Percentiles rank a stretch among this genome's conserved stretches.
phyloP scores from a whole-genome alignment of 2,329 filamentous ascomycete species.

The Ophiostoma novo-ulmi region DNA sequence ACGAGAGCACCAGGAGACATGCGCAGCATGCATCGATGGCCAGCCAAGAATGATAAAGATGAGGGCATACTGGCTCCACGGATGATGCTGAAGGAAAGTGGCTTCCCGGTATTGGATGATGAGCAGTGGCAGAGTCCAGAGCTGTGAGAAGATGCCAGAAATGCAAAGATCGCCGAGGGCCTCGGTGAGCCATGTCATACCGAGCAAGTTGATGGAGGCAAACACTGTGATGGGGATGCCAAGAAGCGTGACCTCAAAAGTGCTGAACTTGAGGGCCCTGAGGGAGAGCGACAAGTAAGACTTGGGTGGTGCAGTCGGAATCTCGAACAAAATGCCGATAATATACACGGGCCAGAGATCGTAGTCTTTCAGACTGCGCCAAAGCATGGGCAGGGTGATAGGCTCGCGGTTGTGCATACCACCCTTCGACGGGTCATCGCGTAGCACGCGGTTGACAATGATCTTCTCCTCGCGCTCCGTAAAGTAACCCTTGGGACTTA shows the following conservation, averaged over 20 bases:
- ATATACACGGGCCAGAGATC: constrained; percentile 28
- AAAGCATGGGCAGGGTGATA: constrained; percentile 40
- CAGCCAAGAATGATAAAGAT: constrained; percentile 43
- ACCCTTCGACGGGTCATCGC: constrained; percentile 55
- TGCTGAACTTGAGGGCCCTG: constrained; percentile 23
- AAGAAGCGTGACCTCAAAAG: constrained; percentile 27
- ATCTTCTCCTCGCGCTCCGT: constrained; percentile 52
- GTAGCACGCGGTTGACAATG: constrained; percentile 51
- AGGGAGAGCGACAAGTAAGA: constrained; percentile 25
- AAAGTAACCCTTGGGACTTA: constrained; percentile 52
- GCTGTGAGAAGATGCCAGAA: constrained; percentile 39
- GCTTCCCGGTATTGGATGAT: constrained; percentile 34
- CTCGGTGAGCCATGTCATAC: constrained; percentile 5
- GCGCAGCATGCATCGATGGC: constrained; percentile 41
- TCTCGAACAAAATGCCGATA: constrained; percentile 23
- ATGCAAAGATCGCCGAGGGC: constrained; percentile 25
- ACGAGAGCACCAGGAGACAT: constrained; percentile 56
- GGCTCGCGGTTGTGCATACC: constrained; percentile 56
- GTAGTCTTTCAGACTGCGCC: constrained; percentile 23
- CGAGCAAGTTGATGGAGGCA: constrained; percentile 1
- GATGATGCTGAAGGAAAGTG: constrained; percentile 21
- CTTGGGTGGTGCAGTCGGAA: constrained; percentile 21
- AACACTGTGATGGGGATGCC: constrained; percentile 21
- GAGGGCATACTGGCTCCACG: constrained; percentile 45
- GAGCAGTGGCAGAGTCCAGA: constrained; percentile 50